These are phyloP conservation scores for Chalaropsis thielavioides DNA, from an alignment of 2,329 filamentous ascomycete species.

Conservation along the genomic window DNA sequence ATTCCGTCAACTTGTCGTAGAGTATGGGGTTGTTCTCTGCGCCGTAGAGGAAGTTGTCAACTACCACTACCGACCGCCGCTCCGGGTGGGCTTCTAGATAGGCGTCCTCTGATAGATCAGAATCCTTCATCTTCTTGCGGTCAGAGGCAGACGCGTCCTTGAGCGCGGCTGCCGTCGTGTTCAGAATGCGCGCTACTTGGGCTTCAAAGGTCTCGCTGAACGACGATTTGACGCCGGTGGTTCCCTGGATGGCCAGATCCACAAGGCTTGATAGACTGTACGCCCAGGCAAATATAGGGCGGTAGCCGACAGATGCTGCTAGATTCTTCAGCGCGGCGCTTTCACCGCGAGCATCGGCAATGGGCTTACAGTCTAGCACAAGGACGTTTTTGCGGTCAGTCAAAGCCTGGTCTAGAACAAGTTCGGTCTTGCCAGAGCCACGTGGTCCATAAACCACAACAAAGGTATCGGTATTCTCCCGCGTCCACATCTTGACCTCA, in stretches of 20 bases:
- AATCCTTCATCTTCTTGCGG: conserved; percentile 57
- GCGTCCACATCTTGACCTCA: conserved; percentile 69
- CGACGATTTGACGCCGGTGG: conserved; percentile 84
- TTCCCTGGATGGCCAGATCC: conserved; percentile 83
- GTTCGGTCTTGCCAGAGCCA: conserved; percentile 78
- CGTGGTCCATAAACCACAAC: conserved; percentile 86
- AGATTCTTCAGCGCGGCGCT: conserved; percentile 69
- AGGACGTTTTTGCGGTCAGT: conserved; percentile 63
- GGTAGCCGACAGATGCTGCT: conserved; percentile 72
- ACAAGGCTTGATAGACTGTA: conserved; percentile 87
- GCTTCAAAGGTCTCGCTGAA: conserved; percentile 88
- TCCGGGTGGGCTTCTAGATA: conserved; percentile 86
- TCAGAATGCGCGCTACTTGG: conserved; percentile 77
- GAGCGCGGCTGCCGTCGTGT: conserved; percentile 66
- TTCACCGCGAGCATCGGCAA: conserved; percentile 82
- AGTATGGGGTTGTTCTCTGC: conserved; percentile 46
- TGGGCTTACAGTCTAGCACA: conserved; percentile 81
- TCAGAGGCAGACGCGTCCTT: conserved; percentile 47
- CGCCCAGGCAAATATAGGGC: conserved; percentile 90
- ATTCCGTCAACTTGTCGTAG: conserved; percentile 72
- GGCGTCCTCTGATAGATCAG: conserved; percentile 61
- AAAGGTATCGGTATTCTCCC: conserved; percentile 81
- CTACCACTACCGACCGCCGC: conserved; percentile 64
- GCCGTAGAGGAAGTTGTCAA: conserved; percentile 85
- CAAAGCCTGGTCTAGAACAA: conserved; percentile 73